Evolutionary conservation across 208 protist genomes (phyloP).

Genomic region (Leishmania lainsoni): DNA sequence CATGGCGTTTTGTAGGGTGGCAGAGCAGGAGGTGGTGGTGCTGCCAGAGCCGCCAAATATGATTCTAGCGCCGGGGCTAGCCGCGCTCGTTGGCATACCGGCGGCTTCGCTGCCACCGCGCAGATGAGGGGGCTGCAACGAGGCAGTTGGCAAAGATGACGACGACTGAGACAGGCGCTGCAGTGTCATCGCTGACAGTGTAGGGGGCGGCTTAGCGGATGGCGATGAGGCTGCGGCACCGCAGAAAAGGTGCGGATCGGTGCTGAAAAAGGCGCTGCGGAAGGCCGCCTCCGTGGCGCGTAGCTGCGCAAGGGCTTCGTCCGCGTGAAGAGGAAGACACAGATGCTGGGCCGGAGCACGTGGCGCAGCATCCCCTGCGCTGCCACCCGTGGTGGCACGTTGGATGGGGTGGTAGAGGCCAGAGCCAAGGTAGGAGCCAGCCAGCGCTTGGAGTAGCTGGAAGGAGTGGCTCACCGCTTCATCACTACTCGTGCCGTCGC

Average conservation of each 20-base stretch:
- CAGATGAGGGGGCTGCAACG: not conserved
- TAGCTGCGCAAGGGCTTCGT: slow-evolving; percentile 19
- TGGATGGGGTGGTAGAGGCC: slow-evolving; percentile 10
- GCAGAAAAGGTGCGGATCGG: slow-evolving; percentile 27
- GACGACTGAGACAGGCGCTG: not conserved
- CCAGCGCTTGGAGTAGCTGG: slow-evolving; percentile 24
- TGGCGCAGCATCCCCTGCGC: not conserved
- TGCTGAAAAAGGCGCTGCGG: slow-evolving; percentile 23
- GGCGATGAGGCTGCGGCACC: slow-evolving; percentile 4
- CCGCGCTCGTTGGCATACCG: not conserved
- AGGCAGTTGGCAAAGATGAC: not conserved
- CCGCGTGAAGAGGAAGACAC: slow-evolving; percentile 22
- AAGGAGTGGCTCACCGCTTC: slow-evolving; percentile 24
- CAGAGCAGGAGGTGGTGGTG: slow-evolving; percentile 10
- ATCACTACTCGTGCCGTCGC: slow-evolving; percentile 17
- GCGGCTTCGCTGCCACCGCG: not conserved
- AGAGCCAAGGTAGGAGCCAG: slow-evolving; percentile 27
- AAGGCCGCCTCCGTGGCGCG: slow-evolving; percentile 26
- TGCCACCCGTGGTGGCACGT: not conserved
- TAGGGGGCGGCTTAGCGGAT: not conserved
- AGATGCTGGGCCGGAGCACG: slow-evolving; percentile 17
- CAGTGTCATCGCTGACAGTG: not conserved
- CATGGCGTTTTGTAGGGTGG: slow-evolving; percentile 21
- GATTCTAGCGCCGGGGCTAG: not conserved
- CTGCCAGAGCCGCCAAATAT: not conserved